Percentiles rank a stretch among this genome's conserved stretches.
Evolutionary conservation across 371 early-diverging fungal genomes (phyloP).

Genomic region (Mortierella sp.): DNA sequence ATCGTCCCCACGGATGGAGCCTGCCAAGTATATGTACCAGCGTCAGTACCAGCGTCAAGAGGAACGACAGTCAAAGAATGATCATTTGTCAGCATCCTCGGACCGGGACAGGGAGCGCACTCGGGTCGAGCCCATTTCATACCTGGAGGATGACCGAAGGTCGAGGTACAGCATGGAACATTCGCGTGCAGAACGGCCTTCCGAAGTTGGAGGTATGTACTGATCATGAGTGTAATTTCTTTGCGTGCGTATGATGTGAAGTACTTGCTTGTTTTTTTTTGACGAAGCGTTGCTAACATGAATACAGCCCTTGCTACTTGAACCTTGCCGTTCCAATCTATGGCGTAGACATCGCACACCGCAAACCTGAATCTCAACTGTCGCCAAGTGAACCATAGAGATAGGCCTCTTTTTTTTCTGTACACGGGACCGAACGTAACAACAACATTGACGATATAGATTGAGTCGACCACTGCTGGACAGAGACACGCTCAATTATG

Average conservation of each 20-base stretch:
- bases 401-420: not conserved
- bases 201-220: conserved; percentile 33
- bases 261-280: not conserved
- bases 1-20: not conserved
- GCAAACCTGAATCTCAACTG: not conserved
- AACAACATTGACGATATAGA: not conserved
- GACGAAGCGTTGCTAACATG: not conserved
- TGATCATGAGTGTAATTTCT: not conserved
- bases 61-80: not conserved
- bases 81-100: not conserved
- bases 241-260: not conserved
- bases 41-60: not conserved
- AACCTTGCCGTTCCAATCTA: not conserved
- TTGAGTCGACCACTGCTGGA: not conserved
- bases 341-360: not conserved
- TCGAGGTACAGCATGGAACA: conserved; percentile 21
- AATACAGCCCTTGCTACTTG: conserved; percentile 12
- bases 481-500: not conserved
- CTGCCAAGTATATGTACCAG: conserved; percentile 15
- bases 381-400: not conserved
- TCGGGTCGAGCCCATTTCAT: not conserved
- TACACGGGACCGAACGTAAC: not conserved
- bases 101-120: conserved; percentile 2
- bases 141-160: not conserved
- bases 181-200: conserved; percentile 24